Evolutionary conservation across 2,329 filamentous ascomycete genomes (phyloP).

Genomic region (Pyrenochaeta sp.): DNA sequence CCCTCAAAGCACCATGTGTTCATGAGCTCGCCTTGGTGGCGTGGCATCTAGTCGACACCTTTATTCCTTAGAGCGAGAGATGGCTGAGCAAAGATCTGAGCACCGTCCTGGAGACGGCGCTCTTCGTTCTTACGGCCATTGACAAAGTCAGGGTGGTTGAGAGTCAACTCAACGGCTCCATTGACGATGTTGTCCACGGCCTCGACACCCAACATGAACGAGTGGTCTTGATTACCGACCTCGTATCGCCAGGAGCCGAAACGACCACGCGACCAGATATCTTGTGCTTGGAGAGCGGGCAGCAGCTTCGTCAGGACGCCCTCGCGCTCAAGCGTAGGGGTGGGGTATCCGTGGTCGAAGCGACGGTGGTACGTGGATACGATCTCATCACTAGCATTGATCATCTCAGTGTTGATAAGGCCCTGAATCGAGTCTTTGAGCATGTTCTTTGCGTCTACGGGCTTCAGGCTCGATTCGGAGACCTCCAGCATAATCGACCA

Average conservation of each 20-base stretch:
- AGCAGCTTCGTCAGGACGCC: slow-evolving; percentile 91
- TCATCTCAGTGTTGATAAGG: slow-evolving; percentile 97
- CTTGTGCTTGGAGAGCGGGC: slow-evolving; percentile 88
- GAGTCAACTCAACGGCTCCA: slow-evolving; percentile 87
- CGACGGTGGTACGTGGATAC: slow-evolving; percentile 97
- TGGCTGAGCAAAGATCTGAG: slow-evolving; percentile 64
- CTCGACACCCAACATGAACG: slow-evolving; percentile 96
- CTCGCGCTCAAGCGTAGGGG: slow-evolving; percentile 92
- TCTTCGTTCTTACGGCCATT: slow-evolving; percentile 77
- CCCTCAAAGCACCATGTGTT: slow-evolving; percentile 18
- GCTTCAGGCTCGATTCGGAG: slow-evolving; percentile 95
- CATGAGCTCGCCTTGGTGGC: slow-evolving; percentile 13
- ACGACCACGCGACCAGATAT: slow-evolving; percentile 93
- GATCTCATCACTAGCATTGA: slow-evolving; percentile 89
- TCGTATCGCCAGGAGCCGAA: slow-evolving; percentile 99
- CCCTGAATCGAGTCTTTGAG: slow-evolving; percentile 93
- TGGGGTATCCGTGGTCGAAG: slow-evolving; percentile 98
- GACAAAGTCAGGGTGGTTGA: slow-evolving; percentile 98
- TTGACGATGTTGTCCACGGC: slow-evolving; percentile 90
- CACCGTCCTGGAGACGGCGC: slow-evolving; percentile 68
- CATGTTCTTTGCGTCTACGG: slow-evolving; percentile 84
- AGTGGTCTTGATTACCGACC: slow-evolving; percentile 96
- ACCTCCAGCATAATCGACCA: slow-evolving; percentile 99
- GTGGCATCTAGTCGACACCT: slow-evolving; percentile 24
- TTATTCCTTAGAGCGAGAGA: slow-evolving; percentile 38